These are phyloP conservation scores for Alternaria triticimaculans DNA, from an alignment of 2,329 filamentous ascomycete species.

Conservation along the genomic window DNA sequence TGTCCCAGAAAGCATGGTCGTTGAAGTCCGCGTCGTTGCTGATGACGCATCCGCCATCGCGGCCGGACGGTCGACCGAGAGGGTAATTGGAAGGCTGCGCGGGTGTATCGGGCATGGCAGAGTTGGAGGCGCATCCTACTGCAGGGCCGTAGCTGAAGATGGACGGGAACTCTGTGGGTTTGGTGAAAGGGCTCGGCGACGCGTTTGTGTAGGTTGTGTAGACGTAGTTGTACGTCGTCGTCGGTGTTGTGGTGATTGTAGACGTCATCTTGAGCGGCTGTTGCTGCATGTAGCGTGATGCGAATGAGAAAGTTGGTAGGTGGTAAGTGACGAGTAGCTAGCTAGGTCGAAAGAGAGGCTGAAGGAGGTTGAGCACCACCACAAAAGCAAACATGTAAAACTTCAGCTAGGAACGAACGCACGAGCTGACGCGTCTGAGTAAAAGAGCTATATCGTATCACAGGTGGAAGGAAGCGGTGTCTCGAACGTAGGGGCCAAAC, in stretches of 20 bases:
- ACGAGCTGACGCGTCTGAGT: background rate
- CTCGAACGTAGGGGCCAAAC: background rate
- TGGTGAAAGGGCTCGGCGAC: constrained; percentile 14
- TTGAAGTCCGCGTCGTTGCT: constrained; percentile 28
- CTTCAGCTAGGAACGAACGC: background rate
- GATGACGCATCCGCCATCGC: constrained; percentile 21
- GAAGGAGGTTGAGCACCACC: background rate
- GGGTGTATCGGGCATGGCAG: background rate
- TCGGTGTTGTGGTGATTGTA: constrained; percentile 5
- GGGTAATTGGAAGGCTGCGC: constrained; percentile 11
- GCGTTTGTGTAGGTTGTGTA: constrained; percentile 22
- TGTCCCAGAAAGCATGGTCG: constrained; percentile 32
- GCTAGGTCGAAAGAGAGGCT: background rate
- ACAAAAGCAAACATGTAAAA: background rate
- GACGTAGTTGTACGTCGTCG: constrained; percentile 19
- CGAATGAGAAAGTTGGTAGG: background rate
- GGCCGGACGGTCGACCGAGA: constrained; percentile 3
- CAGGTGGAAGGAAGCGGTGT: background rate
- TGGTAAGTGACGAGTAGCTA: background rate
- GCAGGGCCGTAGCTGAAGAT: constrained; percentile 18
- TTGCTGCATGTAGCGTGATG: background rate
- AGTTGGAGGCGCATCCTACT: constrained; percentile 8
- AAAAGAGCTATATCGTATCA: background rate
- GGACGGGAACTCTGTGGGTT: constrained; percentile 15
- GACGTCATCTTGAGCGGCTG: background rate